Base-by-base conservation (phyloP, 2,329 filamentous ascomycete species). In the Curvularia sp. region DNA sequence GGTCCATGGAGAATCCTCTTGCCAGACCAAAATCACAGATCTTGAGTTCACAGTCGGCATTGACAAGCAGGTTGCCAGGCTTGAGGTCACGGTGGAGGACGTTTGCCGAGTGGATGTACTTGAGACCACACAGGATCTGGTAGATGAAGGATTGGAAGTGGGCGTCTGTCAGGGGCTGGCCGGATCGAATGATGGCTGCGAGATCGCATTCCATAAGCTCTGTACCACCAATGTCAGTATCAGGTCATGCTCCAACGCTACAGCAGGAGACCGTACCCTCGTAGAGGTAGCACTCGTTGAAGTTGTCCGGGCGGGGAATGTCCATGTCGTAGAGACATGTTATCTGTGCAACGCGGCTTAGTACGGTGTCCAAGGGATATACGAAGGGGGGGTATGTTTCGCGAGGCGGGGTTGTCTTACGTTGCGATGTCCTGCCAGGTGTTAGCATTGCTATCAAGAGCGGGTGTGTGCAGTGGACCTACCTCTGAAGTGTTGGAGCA, bases 101-200 rank as follows among this genome's bases (percentile, higher is more conserved):
- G 73, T 98, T 98, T 69, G 95, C 95, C 22, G 94, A 98, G 83
- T 99, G 95, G 67, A 99, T 98, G 80, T 98, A 99, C 84, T 99
- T 99, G 70, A 99, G 85, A 65, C 95, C 95, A 78, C 95, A 98
- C 5, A 99, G 89, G 68, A 99, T 99, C 85, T 99, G 95, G 84
- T 99, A 99, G 81, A 99, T 97, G 82, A 99, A 99, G 52, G 95
- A 98, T 81, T 99, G 95, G 84, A 99, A 99, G 80, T 99, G 95
- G 55, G 95, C 95, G 76, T 99, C 95, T 74, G 95, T 99, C 76
- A 99, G 84, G 48, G 95, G 93, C 78, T 99, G 95, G 62, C 95
- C 95, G 42, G 94, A 98, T 68, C 95, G 89, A 72, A 99, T 98
- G 78, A 99, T 99, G 67, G 95, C 95, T 31, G 95, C 95, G 77